Base-by-base conservation (phyloP, 768 basidiomycete genomes). In the Botryobasidium botryosum region DNA sequence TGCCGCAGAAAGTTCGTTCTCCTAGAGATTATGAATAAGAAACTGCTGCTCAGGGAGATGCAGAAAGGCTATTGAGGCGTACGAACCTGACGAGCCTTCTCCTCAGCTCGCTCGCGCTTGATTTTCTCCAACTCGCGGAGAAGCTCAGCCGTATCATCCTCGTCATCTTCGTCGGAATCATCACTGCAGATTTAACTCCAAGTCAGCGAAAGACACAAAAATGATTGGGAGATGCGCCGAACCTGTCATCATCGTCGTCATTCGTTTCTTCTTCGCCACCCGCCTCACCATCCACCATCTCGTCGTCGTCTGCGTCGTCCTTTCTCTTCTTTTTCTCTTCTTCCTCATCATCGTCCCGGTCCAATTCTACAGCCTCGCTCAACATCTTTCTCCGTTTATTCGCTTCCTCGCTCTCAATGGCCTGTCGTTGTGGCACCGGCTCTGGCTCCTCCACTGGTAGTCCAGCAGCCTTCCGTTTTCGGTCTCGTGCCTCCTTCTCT, bases 71-170 rank as follows among this genome's bases (percentile, higher is more conserved):
- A n/a, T n/a, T n/a, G n/a, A n/a, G n/a, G n/a, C n/a, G n/a, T n/a
- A n/a, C 59, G 35, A 23, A 64, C 65, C 48, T 59, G 57, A 35
- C 83, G 69, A 29, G 71, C 79, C 57, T 88, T 88, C 62, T 97
- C 94, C 55, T 82, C 91, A 8, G 91, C 91, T 7, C 92, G 72
- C 57, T 97, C 91, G 38, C 79, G 79, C 62, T 94, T 96, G 53
- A 97, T 96, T 66, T 92, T 96, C 62, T 94, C 92, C n/a, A 99
- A 69, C 59, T 99, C 94, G 21, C 88, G 77, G 50, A 99, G 67
- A 20, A 99, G 69, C 55, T 94, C 92, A 0, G 88, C 88, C 0
- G 88, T 87, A 44, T 92, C 87, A 54, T 88, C 85, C 51, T 92
- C 90, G 6, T 85, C 82, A 15, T 80, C 72, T 7, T 63, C 72